A percentile compares a stretch with the other conserved stretches of the same genome.
These are phyloP conservation scores for Citrus sp. DNA, from an alignment of 345 rosid species.

Conservation along the genomic window DNA sequence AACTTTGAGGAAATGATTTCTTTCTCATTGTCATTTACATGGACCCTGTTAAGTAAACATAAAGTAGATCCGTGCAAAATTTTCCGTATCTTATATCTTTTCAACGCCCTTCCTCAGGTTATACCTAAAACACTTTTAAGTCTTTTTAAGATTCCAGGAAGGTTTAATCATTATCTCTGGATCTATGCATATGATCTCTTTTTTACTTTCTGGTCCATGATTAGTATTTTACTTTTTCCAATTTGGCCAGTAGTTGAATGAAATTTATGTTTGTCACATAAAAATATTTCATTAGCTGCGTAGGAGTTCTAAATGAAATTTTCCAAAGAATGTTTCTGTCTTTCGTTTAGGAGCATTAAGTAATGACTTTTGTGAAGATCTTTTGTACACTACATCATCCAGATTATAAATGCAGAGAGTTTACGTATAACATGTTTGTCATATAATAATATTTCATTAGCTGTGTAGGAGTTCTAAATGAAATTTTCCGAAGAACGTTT, in stretches of 20 bases:
- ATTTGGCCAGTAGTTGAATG: not conserved
- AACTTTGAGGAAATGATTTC: not conserved
- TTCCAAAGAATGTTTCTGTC: not conserved
- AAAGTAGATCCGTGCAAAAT: not conserved
- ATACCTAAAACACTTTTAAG: not conserved
- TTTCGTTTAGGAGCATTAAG: not conserved
- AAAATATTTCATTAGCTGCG: not conserved
- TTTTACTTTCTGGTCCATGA: not conserved
- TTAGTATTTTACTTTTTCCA: not conserved
- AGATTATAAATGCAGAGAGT: not conserved
- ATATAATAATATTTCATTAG: not conserved
- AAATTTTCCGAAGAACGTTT: not conserved
- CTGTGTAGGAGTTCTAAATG: not conserved
- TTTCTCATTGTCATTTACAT: not conserved
- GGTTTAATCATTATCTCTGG: not conserved
- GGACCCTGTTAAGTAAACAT: not conserved
- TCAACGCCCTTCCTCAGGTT: not conserved
- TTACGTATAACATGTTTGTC: not conserved
- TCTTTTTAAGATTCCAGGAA: not conserved
- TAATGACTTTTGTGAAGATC: not conserved
- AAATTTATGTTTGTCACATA: not conserved
- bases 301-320: not conserved
- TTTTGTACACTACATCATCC: not conserved
- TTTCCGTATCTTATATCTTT: not conserved
- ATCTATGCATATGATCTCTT: not conserved